Evolutionary conservation across 164 flowering plant species (phyloP).

Genomic region (Brasenia schreberi): DNA sequence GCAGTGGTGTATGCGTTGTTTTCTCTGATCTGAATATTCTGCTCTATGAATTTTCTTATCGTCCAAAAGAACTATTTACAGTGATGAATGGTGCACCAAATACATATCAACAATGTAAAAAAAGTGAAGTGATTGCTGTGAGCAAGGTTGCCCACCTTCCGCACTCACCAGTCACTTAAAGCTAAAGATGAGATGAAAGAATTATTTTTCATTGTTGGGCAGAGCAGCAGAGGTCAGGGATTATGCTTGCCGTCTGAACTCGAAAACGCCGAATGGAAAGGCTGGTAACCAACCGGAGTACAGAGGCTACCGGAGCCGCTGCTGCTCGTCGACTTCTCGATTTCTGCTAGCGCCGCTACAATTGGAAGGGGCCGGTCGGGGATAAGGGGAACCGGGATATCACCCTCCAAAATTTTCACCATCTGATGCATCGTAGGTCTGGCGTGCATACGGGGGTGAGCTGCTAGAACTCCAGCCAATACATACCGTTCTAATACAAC

Average conservation of each 20-base stretch:
- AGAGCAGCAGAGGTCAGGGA: no score
- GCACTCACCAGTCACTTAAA: no score
- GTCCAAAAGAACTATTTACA: no score
- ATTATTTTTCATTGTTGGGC: no score
- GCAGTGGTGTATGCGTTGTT: no score
- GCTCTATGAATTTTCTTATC: no score
- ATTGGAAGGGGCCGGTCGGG: conserved; percentile 64
- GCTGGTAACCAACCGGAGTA: conserved; percentile 44
- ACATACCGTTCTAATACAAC: conserved; percentile 61
- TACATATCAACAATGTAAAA: no score
- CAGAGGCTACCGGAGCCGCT: conserved; percentile 46
- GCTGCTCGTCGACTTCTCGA: conserved; percentile 51
- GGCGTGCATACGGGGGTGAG: conserved; percentile 72
- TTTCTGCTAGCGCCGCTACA: conserved; percentile 35
- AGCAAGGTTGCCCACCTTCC: no score
- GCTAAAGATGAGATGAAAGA: no score
- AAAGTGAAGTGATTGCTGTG: no score
- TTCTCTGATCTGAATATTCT: no score
- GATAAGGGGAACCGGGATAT: conserved; percentile 46
- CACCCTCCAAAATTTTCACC: conserved; percentile 70
- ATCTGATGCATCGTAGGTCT: conserved; percentile 91
- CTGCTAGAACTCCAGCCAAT: conserved; percentile 51
- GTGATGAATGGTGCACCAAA: no score
- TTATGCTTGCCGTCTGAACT: conserved; percentile 6
- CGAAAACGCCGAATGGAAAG: conserved; percentile 8